phyloP scores from a whole-genome alignment of 306 rosid species.

The Canavalia ensiformis region DNA sequence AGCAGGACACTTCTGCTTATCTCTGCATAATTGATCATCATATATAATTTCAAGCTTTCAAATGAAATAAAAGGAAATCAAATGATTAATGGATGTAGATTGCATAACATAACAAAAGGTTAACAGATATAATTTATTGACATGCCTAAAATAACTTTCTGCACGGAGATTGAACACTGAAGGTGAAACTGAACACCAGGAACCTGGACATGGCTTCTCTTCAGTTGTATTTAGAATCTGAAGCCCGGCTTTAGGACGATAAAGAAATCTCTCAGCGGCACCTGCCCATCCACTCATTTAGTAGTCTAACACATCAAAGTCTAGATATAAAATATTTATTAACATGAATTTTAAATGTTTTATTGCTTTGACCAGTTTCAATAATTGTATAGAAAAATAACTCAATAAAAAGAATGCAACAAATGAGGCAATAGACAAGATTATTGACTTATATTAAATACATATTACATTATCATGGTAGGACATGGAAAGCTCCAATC shows the following conservation, averaged over 20 bases:
- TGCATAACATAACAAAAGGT: background rate
- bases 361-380: background rate
- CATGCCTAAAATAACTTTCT: slow-evolving; percentile 72
- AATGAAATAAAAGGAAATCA: slow-evolving; percentile 14
- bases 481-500: background rate
- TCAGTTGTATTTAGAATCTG: background rate
- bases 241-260: slow-evolving; percentile 24
- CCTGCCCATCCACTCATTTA: slow-evolving; percentile 23
- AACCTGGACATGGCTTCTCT: slow-evolving; percentile 25
- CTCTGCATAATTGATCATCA: slow-evolving; percentile 54
- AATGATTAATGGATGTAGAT: slow-evolving; percentile 3
- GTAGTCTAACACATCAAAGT: background rate
- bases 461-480: background rate
- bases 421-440: background rate
- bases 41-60: background rate
- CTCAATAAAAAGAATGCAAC: background rate
- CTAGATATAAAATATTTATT: background rate
- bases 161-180: slow-evolving; percentile 78
- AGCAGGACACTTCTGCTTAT: slow-evolving; percentile 73
- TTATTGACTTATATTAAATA: background rate
- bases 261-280: slow-evolving; percentile 16
- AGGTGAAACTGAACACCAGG: slow-evolving; percentile 72
- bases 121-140: background rate
- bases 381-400: background rate
- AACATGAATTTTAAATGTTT: slow-evolving; percentile 3